Evolutionary conservation across 345 rosid species (phyloP), one percentile per base, ranked within the genome.

Genomic region (Erucastrum elatum): DNA sequence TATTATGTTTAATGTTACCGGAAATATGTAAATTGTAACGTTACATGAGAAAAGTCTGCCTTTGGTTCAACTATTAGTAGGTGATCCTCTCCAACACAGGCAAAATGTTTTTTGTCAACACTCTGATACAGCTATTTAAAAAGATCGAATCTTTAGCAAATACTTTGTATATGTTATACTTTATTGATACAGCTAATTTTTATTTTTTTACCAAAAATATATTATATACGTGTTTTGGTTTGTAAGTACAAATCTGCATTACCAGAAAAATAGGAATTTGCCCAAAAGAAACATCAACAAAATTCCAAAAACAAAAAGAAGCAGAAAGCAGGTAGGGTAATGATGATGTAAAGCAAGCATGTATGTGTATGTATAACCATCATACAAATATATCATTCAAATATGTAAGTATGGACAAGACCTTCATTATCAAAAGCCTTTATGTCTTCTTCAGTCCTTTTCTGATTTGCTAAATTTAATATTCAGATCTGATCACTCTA

Each of bases 381-480:
- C 21, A 21, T 21, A 21, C 21, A 21, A 21, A 6, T 5, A 46
- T 46, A 46, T 46, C 55, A 46, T 3, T 46, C 55, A 46, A 16
- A 46, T 41, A 41, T 41, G 10, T 21, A 21, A 41, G 49, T 41
- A 4, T 41, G 49, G 49, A 2, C 49, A 41, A 41, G 13, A 46
- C 55, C 15, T 46, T 46, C 16, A 13, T 46, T 46, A 46, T 46
- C 16, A 46, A 46, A 46, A 13, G 4, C 55, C 16, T 46, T 46
- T 46, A 46, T 46, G 90, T 86, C 90, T 21, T 81, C 71, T 66
- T 89, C 88, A 84, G 61, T 78, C 86, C 69, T 81, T 80, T 30
- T 80, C 83, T 75, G 62, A 70, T 80, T 75, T 75, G 80, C 83
- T 75, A 80, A 80, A 80, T 75, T 75, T 75, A 75, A 75, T 75